Evolutionary conservation across 257 asterid genomes (phyloP), one percentile per base, ranked within the genome.

Genomic region (Petunia secreta): DNA sequence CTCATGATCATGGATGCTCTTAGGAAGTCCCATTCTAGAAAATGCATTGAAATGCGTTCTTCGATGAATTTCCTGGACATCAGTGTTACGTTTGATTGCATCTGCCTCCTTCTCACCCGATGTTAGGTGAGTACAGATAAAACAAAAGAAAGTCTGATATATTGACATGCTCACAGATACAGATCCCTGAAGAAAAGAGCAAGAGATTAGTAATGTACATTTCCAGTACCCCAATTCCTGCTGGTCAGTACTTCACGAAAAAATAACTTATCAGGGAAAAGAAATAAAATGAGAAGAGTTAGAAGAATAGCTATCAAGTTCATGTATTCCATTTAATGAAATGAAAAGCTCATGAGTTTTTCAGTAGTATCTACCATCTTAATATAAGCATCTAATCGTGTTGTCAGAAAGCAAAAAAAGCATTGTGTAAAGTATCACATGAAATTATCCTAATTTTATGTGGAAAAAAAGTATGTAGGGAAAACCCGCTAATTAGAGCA

Each of bases 101-200:
- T 96, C 98, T 5, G 76, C 85, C 44, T 91, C 97, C 85, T 80
- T 94, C 89, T 92, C 99, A 63, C 99, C 99, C 37, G 99, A 87
- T 14, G 98, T 89, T 69, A 94, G 90, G 87, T 96, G 99, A 71
- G 89, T 75, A 77, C 99, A 96, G 10, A 96, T 52, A 75, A 96
- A 90, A 83, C 99, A 96, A 89, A 89, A 90, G 87, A 91, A 88
- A 3, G 99, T 94, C 89, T 96, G 99, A 90, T 96, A 89, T 82
- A 96, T 81, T 43, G 99, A 92, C 98, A 96, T 90, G 83, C 99
- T 94, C 80, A 96, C 97, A 71, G 99, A 88, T 86, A 96, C 77
- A 16, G 99, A 90, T 88, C 99, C 99, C 99, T 96, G 90, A 62
- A 83, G 81, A 68, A 43, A 34, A 81, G 38, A 86, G 75, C 15